Evolutionary conservation across 345 rosid species (phyloP).

Genomic region (Arabidopsis suecica): DNA sequence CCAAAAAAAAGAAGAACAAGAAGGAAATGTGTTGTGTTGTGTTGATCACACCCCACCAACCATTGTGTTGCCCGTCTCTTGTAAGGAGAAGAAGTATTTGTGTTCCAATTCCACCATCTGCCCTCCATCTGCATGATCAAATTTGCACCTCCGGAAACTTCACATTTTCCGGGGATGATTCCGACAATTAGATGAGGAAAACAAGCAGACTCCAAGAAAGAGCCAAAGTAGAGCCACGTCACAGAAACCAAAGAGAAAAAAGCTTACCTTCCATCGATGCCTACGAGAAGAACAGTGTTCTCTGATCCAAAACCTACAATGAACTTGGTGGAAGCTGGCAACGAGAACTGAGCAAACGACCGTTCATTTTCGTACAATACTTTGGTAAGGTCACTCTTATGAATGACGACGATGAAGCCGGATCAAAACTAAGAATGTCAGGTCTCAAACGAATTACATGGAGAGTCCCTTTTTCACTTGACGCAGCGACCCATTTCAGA

Average conservation of each 20-base stretch:
- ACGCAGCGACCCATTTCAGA: constrained; percentile 79
- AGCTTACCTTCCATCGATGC: constrained; percentile 80
- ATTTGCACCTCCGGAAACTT: constrained; percentile 83
- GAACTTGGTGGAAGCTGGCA: constrained; percentile 68
- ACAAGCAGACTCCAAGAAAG: background rate
- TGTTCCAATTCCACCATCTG: constrained; percentile 84
- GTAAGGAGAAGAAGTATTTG: constrained; percentile 54
- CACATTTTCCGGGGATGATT: constrained; percentile 30
- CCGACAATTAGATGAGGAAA: background rate
- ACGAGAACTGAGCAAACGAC: constrained; percentile 86
- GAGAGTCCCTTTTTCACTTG: constrained; percentile 85
- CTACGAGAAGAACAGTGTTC: constrained; percentile 62
- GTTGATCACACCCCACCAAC: constrained; percentile 8
- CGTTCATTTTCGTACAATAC: constrained; percentile 78
- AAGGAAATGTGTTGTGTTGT: background rate
- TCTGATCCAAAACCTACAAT: constrained; percentile 84
- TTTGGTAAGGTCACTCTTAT: constrained; percentile 80
- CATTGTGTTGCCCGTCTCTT: background rate
- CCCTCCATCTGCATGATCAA: constrained; percentile 77
- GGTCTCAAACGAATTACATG: constrained; percentile 81
- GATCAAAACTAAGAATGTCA: constrained; percentile 63
- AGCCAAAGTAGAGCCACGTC: constrained; percentile 9
- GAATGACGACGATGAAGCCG: constrained; percentile 69
- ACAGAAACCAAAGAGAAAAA: background rate
- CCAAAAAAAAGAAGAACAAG: no score